These are phyloP conservation scores for Stramenopiles sp. DNA, from an alignment of 352 stramenopile species.

Conservation along the genomic window DNA sequence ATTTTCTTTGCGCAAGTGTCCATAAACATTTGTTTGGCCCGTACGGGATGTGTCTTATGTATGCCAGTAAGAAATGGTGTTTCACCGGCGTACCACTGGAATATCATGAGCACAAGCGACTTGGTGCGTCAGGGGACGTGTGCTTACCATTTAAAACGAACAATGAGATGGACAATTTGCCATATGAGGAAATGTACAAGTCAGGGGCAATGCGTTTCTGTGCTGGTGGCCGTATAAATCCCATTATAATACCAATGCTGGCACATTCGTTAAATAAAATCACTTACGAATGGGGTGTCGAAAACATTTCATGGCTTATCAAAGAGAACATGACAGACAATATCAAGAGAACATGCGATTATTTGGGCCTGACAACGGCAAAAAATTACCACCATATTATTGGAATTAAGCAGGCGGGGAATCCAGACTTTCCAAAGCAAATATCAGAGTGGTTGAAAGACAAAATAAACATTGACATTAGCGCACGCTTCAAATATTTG, in stretches of 20 bases:
- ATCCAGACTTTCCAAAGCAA: background rate
- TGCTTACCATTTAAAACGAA: slow-evolving; percentile 2
- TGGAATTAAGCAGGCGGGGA: background rate
- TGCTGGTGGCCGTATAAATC: background rate
- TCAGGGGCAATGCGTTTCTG: background rate
- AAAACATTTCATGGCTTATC: slow-evolving; percentile 4
- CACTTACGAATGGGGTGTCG: background rate
- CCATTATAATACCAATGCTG: background rate
- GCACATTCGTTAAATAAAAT: slow-evolving; percentile 3
- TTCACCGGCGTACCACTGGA: background rate
- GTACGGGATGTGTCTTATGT: background rate
- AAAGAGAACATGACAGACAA: background rate
- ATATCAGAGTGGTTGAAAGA: slow-evolving; percentile 1
- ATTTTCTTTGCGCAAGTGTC: background rate
- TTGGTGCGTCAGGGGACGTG: background rate
- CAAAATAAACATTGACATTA: slow-evolving; percentile 4
- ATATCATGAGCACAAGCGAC: background rate
- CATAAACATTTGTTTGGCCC: slow-evolving; percentile 6
- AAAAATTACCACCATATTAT: slow-evolving; percentile 8
- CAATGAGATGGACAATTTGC: background rate
- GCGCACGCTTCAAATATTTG: slow-evolving; percentile 6
- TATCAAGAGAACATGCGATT: slow-evolving; percentile 1
- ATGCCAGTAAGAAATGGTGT: slow-evolving; percentile 4
- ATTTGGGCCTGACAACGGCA: background rate
- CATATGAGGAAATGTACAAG: background rate